A percentile compares a stretch with the other conserved stretches of the same genome.
These are phyloP conservation scores for Blastomyces parvus DNA, from an alignment of 2,329 filamentous ascomycete genomes.

Conservation along the genomic window DNA sequence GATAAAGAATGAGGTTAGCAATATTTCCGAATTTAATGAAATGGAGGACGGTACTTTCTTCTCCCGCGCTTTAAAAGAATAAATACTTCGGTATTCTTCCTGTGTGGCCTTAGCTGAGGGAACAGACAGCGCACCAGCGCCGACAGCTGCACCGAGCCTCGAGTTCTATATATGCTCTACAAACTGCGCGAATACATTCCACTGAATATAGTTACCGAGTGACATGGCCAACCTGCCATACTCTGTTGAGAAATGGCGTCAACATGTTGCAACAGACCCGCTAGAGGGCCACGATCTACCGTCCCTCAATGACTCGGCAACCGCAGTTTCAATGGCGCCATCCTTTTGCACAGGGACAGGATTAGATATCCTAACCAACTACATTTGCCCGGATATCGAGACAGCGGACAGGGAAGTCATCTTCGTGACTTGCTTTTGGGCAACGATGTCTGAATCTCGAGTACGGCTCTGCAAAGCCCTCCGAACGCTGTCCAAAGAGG, in stretches of 20 bases:
- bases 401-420: conserved; percentile 56
- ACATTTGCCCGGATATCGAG: conserved; percentile 31
- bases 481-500: conserved; percentile 47
- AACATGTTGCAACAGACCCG: background rate
- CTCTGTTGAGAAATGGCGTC: background rate
- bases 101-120: background rate
- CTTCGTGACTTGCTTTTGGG: conserved; percentile 77
- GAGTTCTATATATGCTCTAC: background rate
- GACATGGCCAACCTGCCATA: background rate
- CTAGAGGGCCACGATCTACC: background rate
- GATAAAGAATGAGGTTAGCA: background rate
- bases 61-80: background rate
- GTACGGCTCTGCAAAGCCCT: conserved; percentile 50
- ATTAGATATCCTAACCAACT: background rate
- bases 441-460: conserved; percentile 50
- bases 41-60: background rate
- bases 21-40: background rate
- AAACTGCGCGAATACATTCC: background rate
- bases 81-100: background rate
- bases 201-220: background rate
- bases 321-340: conserved; percentile 17
- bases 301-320: background rate
- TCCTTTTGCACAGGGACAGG: conserved; percentile 46
- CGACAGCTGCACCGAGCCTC: background rate
- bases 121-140: background rate